A percentile compares a stretch with the other conserved stretches of the same genome.
Conservation (phyloP, 495 filamentous ascomycete genomes). For the Penicillium nucicola region DNA sequence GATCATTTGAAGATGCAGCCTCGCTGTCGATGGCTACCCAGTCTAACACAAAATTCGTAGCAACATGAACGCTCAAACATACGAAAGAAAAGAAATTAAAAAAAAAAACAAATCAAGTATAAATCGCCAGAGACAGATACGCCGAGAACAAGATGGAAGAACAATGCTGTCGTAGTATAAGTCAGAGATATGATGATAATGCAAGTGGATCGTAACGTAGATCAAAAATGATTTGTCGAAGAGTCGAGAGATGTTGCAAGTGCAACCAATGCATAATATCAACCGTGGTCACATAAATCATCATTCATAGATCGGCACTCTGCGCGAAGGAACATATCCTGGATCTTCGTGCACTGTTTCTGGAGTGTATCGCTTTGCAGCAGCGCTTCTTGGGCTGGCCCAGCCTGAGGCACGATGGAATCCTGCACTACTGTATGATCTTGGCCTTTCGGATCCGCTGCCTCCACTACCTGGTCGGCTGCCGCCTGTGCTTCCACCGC, state of each 20-base stretch:
- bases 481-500: slow-evolving; percentile 16
- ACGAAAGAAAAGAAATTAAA: no score
- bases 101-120: no score
- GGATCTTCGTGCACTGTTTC: slow-evolving; percentile 12
- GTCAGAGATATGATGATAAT: background rate
- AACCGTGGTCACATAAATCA: background rate
- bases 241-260: background rate
- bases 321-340: slow-evolving; percentile 11
- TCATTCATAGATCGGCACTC: slow-evolving; percentile 16
- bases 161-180: background rate
- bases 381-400: slow-evolving; percentile 15
- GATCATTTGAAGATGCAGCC: no score
- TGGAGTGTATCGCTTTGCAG: slow-evolving; percentile 20
- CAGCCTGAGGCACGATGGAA: slow-evolving; percentile 9
- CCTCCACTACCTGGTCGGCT: slow-evolving; percentile 23
- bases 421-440: slow-evolving; percentile 22
- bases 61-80: no score
- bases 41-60: no score
- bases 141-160: background rate
- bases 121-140: no score
- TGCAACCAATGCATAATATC: no score
- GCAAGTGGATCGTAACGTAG: background rate
- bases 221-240: background rate
- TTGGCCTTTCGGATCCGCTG: slow-evolving; percentile 24
- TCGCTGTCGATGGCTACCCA: no score